Conservation (phyloP, 2,329 filamentous ascomycete genomes). For the Tothia fuscella region DNA sequence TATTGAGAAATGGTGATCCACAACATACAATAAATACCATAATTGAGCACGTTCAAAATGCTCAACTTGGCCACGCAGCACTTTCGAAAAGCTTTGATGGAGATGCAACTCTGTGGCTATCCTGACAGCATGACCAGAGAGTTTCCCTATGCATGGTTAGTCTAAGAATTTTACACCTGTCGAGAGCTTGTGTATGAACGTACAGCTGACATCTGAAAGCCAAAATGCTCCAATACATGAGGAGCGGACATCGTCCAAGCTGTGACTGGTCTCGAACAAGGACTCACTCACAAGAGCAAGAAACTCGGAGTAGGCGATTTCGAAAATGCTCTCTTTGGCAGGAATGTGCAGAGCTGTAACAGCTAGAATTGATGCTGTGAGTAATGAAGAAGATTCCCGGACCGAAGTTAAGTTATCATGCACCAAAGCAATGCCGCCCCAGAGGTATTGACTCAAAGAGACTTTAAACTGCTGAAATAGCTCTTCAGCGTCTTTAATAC, state of each 20-base stretch:
- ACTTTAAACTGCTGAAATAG: constrained; percentile 40
- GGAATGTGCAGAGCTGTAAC: constrained; percentile 12
- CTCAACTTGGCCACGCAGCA: constrained; percentile 20
- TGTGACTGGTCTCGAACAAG: constrained; percentile 13
- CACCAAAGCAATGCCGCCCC: constrained; percentile 39
- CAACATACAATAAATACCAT: constrained; percentile 29
- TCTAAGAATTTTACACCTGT: background rate
- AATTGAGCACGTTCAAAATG: constrained; percentile 25
- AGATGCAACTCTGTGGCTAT: constrained; percentile 28
- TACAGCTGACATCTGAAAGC: constrained; percentile 22
- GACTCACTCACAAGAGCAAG: constrained; percentile 9
- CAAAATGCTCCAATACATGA: constrained; percentile 29
- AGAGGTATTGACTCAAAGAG: constrained; percentile 39
- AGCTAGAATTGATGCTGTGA: constrained; percentile 10
- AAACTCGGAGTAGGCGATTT: constrained; percentile 11
- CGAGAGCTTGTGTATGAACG: background rate
- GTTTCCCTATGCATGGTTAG: constrained; percentile 2
- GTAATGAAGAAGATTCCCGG: constrained; percentile 10
- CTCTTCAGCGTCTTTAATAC: constrained; percentile 38
- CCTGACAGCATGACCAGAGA: constrained; percentile 20
- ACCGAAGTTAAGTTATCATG: constrained; percentile 36
- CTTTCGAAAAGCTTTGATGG: constrained; percentile 26
- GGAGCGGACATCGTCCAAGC: constrained; percentile 21
- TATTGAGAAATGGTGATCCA: constrained; percentile 29
- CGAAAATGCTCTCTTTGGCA: constrained; percentile 11